Evolutionary conservation across 805 yeast species (phyloP).

Genomic region (Candida orba): DNA sequence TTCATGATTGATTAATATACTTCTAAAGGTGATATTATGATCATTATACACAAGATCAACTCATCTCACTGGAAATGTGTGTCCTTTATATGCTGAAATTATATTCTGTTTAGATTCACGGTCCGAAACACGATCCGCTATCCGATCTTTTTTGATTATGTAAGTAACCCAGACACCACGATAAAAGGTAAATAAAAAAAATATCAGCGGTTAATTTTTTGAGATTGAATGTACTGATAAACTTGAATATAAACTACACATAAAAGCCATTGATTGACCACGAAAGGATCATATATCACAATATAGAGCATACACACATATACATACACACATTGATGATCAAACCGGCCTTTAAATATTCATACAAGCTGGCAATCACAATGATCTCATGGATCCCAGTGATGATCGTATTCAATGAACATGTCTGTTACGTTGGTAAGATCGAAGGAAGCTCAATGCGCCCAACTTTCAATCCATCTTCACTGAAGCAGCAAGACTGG

Average conservation of each 20-base stretch:
- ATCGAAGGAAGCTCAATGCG: slow-evolving; percentile 82
- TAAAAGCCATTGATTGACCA: too few relatives aligned
- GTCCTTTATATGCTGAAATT: neutral
- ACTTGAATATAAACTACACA: too few relatives aligned
- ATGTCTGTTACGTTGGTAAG: slow-evolving; percentile 64
- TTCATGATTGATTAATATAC: neutral
- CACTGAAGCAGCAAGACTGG: slow-evolving; percentile 42
- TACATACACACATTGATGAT: neutral
- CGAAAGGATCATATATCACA: too few relatives aligned
- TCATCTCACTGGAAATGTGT: neutral
- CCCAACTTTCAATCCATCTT: slow-evolving; percentile 76
- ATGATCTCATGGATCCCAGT: slow-evolving; percentile 78
- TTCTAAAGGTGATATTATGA: too few relatives aligned
- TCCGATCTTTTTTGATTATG: too few relatives aligned
- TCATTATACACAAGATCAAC: too few relatives aligned
- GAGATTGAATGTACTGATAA: too few relatives aligned
- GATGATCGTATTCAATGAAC: slow-evolving; percentile 56
- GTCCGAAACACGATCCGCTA: neutral
- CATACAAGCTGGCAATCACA: slow-evolving; percentile 26
- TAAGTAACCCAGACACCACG: too few relatives aligned
- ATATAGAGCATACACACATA: neutral
- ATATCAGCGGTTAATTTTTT: too few relatives aligned
- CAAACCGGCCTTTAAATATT: slow-evolving; percentile 20
- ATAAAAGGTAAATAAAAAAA: too few relatives aligned
- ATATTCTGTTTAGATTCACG: neutral